A percentile compares a stretch with the other conserved stretches of the same genome.
phyloP scores from a whole-genome alignment of 306 rosid species.

The Hippophae gyantsensis region DNA sequence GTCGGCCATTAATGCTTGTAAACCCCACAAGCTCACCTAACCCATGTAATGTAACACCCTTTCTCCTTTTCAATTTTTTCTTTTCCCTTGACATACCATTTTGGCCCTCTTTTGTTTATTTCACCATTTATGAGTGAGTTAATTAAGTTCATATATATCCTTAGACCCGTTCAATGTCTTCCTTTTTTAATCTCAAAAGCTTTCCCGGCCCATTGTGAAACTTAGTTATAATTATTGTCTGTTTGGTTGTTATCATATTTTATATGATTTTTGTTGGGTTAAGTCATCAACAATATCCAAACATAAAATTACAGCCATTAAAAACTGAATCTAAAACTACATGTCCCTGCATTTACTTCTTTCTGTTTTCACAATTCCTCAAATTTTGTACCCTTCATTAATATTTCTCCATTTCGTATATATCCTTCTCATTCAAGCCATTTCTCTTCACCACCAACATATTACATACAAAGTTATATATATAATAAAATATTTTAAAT shows the following conservation, averaged over 20 bases:
- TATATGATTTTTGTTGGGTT: neutral
- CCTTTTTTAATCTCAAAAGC: neutral
- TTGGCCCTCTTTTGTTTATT: slow-evolving; percentile 7
- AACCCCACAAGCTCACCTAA: slow-evolving; percentile 52
- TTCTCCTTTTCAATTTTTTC: slow-evolving; percentile 21
- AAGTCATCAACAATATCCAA: neutral
- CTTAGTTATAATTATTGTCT: no score
- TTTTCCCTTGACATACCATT: slow-evolving; percentile 1
- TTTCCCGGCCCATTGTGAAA: no score
- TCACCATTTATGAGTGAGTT: slow-evolving; percentile 10
- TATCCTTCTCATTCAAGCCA: slow-evolving; percentile 20
- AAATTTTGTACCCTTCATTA: slow-evolving; percentile 18
- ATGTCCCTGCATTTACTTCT: slow-evolving; percentile 39
- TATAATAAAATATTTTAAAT: no score
- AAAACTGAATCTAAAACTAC: slow-evolving; percentile 32
- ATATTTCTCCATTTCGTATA: slow-evolving; percentile 10
- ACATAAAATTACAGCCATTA: slow-evolving; percentile 13
- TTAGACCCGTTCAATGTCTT: slow-evolving; percentile 30
- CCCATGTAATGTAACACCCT: slow-evolving; percentile 19
- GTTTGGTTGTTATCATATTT: neutral
- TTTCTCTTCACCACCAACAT: slow-evolving; percentile 4
- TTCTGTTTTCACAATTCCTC: slow-evolving; percentile 30
- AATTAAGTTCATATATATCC: slow-evolving; percentile 6
- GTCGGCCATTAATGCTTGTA: slow-evolving; percentile 38
- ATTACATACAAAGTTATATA: neutral